Conservation (phyloP, 306 rosid genomes). For the Amphicarpaea edgeworthii region DNA sequence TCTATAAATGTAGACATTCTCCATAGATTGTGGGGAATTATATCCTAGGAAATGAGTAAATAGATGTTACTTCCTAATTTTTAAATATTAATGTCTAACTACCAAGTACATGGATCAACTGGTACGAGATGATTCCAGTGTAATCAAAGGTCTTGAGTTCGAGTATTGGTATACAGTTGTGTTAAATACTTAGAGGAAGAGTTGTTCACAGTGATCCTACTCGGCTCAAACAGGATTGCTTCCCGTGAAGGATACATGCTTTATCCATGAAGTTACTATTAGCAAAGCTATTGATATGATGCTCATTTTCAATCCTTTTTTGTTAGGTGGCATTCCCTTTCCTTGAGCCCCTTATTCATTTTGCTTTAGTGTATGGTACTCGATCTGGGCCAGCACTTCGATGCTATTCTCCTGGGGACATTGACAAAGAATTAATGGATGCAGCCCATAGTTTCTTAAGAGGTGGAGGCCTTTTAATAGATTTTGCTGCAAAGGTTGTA, state of each 20-base stretch:
- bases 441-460: constrained; percentile 65
- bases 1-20: not conserved
- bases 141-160: not conserved
- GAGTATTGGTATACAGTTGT: constrained; percentile 10
- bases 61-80: not conserved
- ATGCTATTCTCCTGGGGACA: constrained; percentile 75
- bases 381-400: constrained; percentile 77
- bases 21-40: not conserved
- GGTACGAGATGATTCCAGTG: not conserved
- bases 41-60: no score
- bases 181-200: not conserved
- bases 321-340: constrained; percentile 73
- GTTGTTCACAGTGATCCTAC: constrained; percentile 7
- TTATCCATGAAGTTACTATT: not conserved
- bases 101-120: not conserved
- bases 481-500: constrained; percentile 62
- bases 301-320: constrained; percentile 14
- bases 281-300: constrained; percentile 22
- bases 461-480: constrained; percentile 65
- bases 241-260: no score
- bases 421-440: constrained; percentile 58
- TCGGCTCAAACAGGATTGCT: no score
- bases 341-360: constrained; percentile 79
- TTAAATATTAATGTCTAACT: no score
- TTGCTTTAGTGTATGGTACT: constrained; percentile 74